Evolutionary conservation across 495 filamentous ascomycete genomes (phyloP).

Genomic region (Daldinia concentrica): DNA sequence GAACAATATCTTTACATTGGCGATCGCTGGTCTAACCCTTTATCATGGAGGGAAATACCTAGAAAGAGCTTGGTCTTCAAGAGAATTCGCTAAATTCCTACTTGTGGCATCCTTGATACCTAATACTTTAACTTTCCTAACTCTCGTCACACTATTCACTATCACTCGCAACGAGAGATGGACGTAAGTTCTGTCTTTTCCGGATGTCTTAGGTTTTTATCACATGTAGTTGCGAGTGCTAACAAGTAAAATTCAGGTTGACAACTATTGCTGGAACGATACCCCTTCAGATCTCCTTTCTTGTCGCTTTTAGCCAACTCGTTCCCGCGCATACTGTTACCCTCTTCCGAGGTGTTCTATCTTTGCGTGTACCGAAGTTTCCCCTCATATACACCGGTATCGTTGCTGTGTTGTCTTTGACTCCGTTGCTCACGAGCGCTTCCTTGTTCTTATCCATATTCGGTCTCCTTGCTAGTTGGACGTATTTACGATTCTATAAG

Average conservation of each 20-base stretch:
- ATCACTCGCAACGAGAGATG: conserved; percentile 71
- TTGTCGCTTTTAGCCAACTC: conserved; percentile 98
- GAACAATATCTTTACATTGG: conserved; percentile 88
- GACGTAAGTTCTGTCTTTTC: conserved; percentile 65
- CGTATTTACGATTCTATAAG: conserved; percentile 95
- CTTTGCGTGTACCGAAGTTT: conserved; percentile 89
- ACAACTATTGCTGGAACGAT: conserved; percentile 87
- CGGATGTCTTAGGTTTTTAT: too few relatives aligned
- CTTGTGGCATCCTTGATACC: conserved; percentile 79
- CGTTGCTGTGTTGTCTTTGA: conserved; percentile 76
- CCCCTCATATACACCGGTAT: conserved; percentile 85
- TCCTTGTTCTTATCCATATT: conserved; percentile 81
- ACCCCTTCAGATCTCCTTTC: conserved; percentile 89
- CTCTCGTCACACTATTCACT: conserved; percentile 76
- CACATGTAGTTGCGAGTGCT: conserved; percentile 25
- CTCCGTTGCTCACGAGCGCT: conserved; percentile 87
- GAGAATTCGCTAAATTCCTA: conserved; percentile 91
- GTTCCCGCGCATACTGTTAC: conserved; percentile 98
- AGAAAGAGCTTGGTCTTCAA: conserved; percentile 94
- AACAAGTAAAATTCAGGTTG: conserved; percentile 55
- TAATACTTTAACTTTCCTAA: conserved; percentile 75
- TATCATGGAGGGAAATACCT: conserved; percentile 96
- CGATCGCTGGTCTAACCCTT: conserved; percentile 80
- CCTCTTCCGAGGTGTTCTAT: conserved; percentile 84
- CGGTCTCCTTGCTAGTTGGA: conserved; percentile 90